Evolutionary conservation across 768 basidiomycete species (phyloP).

Genomic region (Lactarius akahatsu): DNA sequence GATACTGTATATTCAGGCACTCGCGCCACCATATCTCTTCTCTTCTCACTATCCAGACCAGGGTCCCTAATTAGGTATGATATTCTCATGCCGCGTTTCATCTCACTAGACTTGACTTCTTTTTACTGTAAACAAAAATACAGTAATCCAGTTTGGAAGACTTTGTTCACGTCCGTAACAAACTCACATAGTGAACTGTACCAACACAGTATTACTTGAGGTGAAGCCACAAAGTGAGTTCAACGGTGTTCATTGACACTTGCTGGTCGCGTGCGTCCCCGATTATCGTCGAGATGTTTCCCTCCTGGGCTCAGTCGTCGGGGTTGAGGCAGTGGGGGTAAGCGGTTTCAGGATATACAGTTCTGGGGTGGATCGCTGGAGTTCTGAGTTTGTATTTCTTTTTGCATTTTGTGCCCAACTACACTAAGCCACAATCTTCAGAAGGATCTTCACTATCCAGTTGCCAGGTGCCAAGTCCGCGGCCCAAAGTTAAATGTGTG

Average conservation of each 20-base stretch:
- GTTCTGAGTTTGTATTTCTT: conserved; percentile 11
- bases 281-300: not conserved
- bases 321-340: not conserved
- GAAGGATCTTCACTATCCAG: not conserved
- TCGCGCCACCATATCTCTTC: not conserved
- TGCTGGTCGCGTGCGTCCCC: not conserved
- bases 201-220: not conserved
- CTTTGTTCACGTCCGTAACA: not conserved
- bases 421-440: not conserved
- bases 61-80: not conserved
- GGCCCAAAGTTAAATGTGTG: conserved; percentile 4
- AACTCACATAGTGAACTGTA: not conserved
- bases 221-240: not conserved
- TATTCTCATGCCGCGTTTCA: not conserved
- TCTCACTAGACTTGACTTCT: not conserved
- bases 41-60: not conserved
- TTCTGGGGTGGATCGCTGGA: not conserved
- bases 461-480: not conserved
- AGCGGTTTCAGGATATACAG: not conserved
- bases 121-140: not conserved
- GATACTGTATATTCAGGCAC: not conserved
- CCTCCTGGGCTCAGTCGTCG: not conserved
- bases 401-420: not conserved
- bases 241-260: not conserved
- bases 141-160: not conserved